Base-by-base conservation (phyloP, 2,329 filamentous ascomycete species). In the Colletotrichum limetticola region DNA sequence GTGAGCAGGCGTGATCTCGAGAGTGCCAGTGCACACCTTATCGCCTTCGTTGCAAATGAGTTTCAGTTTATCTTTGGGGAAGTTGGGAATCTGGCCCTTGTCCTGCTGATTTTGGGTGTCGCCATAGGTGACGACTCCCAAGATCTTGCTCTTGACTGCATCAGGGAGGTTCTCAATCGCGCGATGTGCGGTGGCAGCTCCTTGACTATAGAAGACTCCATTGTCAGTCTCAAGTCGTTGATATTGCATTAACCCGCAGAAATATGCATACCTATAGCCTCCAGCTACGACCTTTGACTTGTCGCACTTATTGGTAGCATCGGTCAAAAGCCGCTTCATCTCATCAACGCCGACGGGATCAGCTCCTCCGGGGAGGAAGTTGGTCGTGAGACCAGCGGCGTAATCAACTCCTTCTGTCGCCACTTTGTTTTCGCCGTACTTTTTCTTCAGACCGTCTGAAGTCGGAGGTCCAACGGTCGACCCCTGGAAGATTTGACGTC, bases 21-120 rank as follows among this genome's bases (percentile, higher is more conserved):
- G 77, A 1, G 76, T 79, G 60, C 83, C 81, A 8, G 70, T 75
- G 76, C 83, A 85, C 65, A 84, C 78, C 26, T 78, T 75, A 74
- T 85, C 83, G 59, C 81, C 80, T 8, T 71, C 22, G 72, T 84
- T 85, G 77, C 83, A 85, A 77, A 84, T 83, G 71, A 84, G 80
- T 49, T 81, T 78, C 53, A 80, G 80, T 75, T 80, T 79, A 59
- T 81, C 79, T 12, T 75, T 63, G 19, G 81, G 80, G 75, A 79
- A 84, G 24, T 79, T 78, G 52, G 74, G 75, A 63, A 85, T 83
- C 42, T 79, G 79, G 26, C 78, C 81, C 24, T 78, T 75, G 74
- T 84, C 82, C 62, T 84, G 80, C 19, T 12, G 42, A 53, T 72
- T 76, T 69, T 76, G 71, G 5, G 78, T 77, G 55, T 78, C 77